A percentile compares a stretch with the other conserved stretches of the same genome.
Evolutionary conservation across 495 filamentous ascomycete species (phyloP).

Genomic region (Aspergillus ellipticus): DNA sequence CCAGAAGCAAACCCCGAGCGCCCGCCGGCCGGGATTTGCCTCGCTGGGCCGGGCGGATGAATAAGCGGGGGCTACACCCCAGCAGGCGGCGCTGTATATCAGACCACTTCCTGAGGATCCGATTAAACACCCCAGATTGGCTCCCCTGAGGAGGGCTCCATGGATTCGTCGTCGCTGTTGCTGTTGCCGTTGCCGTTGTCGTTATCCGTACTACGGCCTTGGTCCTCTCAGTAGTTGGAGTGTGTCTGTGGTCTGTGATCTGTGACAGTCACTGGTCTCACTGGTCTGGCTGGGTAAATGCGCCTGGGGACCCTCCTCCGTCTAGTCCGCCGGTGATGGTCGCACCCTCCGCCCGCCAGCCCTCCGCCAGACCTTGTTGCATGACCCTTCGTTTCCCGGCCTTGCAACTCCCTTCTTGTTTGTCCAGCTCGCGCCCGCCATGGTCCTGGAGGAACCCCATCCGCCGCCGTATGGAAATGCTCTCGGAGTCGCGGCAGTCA

Average conservation of each 20-base stretch:
- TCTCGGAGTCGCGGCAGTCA: constrained; percentile 17
- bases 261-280: no score
- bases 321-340: constrained; percentile 17
- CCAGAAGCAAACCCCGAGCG: constrained; percentile 21
- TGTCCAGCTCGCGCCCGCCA: constrained; percentile 9
- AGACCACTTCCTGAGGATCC: constrained; percentile 16
- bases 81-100: constrained; percentile 15
- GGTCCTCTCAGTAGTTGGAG: constrained; percentile 11
- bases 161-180: not conserved
- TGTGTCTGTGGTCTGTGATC: no score
- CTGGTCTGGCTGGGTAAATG: constrained; percentile 5
- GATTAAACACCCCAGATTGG: constrained; percentile 5
- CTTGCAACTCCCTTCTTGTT: not conserved
- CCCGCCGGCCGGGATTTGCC: constrained; percentile 18
- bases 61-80: constrained; percentile 13
- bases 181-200: not conserved
- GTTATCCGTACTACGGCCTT: not conserved
- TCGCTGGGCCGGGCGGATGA: constrained; percentile 16
- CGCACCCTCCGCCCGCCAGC: constrained; percentile 6
- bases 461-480: constrained; percentile 6
- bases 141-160: not conserved
- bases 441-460: constrained; percentile 19
- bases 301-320: not conserved
- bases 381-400: constrained; percentile 6
- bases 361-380: constrained; percentile 4